Conservation (phyloP, 352 stramenopile species). For the Phytopythium aichiense region DNA sequence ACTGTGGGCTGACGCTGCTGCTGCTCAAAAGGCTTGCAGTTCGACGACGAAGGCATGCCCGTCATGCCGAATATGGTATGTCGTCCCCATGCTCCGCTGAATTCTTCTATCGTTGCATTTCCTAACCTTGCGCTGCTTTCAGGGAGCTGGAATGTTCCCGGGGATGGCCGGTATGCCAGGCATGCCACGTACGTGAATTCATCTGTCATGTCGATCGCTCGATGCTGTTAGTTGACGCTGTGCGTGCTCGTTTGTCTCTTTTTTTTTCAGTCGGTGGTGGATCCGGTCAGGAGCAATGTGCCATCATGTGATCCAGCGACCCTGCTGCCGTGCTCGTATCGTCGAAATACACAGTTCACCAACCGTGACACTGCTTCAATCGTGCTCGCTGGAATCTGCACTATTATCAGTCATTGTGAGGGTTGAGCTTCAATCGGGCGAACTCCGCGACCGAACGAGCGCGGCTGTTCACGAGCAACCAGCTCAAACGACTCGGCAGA, state of each 20-base stretch:
- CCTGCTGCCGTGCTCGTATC: neutral
- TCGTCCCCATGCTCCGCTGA: neutral
- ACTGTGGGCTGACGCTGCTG: neutral
- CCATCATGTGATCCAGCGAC: conserved; percentile 45
- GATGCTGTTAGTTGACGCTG: neutral
- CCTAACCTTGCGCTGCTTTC: neutral
- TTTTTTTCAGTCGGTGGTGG: conserved; percentile 35
- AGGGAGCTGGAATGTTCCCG: conserved; percentile 76
- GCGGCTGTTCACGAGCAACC: neutral
- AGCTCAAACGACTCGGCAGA: neutral
- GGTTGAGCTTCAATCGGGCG: neutral
- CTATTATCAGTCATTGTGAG: neutral
- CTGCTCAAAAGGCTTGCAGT: conserved; percentile 76
- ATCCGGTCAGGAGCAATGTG: conserved; percentile 71
- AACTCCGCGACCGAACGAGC: neutral
- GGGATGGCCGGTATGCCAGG: conserved; percentile 81
- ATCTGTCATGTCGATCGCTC: neutral
- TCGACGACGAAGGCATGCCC: conserved; percentile 96
- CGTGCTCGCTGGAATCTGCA: neutral
- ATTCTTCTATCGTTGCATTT: neutral
- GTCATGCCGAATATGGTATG: conserved; percentile 93
- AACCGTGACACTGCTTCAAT: neutral
- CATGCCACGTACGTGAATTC: conserved; percentile 54
- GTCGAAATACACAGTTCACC: conserved; percentile 1
- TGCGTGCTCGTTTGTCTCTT: neutral